These are phyloP conservation scores for Tinospora cordifolia DNA, from an alignment of 164 flowering plant genomes.

Conservation along the genomic window DNA sequence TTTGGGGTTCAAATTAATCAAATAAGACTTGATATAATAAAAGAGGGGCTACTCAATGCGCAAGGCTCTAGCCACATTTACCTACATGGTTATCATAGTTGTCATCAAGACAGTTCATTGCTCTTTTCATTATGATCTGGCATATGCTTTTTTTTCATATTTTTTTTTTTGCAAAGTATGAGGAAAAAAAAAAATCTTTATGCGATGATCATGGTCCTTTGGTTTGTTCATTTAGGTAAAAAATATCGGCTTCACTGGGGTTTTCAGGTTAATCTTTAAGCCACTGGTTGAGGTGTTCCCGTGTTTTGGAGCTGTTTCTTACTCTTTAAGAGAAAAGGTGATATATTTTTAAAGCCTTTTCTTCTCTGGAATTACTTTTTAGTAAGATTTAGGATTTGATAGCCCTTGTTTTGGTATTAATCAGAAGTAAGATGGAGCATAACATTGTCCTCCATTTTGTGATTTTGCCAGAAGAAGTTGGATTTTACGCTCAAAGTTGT, in stretches of 20 bases:
- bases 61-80: too few relatives aligned
- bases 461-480: conserved; percentile 78
- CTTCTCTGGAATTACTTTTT: neutral
- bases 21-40: too few relatives aligned
- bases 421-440: neutral
- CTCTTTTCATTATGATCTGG: neutral
- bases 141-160: neutral
- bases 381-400: neutral
- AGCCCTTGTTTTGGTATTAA: neutral
- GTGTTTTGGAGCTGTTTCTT: conserved; percentile 91
- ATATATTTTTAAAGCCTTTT: neutral
- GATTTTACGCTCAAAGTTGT: conserved; percentile 87
- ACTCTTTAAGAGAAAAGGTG: conserved; percentile 85
- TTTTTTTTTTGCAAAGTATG: neutral
- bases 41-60: too few relatives aligned
- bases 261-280: conserved; percentile 87
- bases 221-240: conserved; percentile 53
- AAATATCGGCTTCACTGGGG: conserved; percentile 89
- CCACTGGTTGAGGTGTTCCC: conserved; percentile 90
- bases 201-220: neutral
- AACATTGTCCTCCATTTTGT: neutral
- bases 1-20: too few relatives aligned
- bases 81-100: too few relatives aligned
- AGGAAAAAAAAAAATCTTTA: neutral
- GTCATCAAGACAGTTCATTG: neutral